Evolutionary conservation across 352 stramenopile species (phyloP), one percentile per base, ranked within the genome.

Genomic region (Globisporangium parvum): DNA sequence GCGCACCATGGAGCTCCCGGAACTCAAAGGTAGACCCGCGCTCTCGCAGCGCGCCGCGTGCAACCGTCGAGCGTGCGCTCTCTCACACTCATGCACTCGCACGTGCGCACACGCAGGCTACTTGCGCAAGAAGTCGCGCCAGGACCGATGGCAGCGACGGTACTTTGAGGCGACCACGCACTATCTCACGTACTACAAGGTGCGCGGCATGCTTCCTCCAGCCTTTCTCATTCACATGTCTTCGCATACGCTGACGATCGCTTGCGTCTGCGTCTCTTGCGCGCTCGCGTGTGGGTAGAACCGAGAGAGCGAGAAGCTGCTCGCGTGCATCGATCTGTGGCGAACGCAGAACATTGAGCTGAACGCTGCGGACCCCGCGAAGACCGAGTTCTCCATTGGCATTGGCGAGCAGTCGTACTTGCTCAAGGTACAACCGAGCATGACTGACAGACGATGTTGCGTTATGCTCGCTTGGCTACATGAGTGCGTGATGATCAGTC

Each of bases 161-260:
- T 99, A 97, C 78, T 99, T 99, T 67, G 96, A 99, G 78, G 97
- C 92, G 18, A 98, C 97, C 55, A 98, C 95, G 48, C 91, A 98
- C 75, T 98, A 97, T 70, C 76, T 99, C 26, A 98, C 96, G 12
- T 99, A 99, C 76, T 99, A 98, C 78, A 99, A 99, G 87, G 87
- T 96, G 42, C 44, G 55, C 35, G 4, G 23, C 31, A 48, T 40
- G 20, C 9, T 28, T 55, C 15, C 20, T 14, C 20, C 11, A 45
- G 39, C 6, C 17, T 58, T 42, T 31, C 41, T 28, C 31, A 37
- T 37, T 12, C 31, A 12, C 31, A n/a, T n/a, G n/a, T n/a, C n/a
- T n/a, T n/a, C n/a, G 31, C 31, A 12, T 37, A 8, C 12, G 31
- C 31, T 37, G 31, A 37, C 31, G 12, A 37, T 8, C 39, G 20